Evolutionary conservation across 2,329 filamentous ascomycete species (phyloP), one percentile per base, ranked within the genome.

Genomic region (Ampelomyces quisqualis): DNA sequence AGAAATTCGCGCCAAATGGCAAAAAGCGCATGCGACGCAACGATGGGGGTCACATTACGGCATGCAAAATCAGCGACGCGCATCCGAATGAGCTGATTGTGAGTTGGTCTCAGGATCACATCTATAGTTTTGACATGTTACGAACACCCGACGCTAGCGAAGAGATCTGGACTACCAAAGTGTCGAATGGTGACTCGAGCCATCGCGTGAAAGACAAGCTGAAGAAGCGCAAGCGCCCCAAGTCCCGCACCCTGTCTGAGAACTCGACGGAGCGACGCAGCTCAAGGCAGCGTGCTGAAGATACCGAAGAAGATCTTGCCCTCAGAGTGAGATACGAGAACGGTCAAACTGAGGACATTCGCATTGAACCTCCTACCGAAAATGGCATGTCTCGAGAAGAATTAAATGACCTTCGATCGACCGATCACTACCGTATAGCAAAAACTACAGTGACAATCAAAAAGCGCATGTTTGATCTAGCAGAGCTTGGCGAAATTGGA

Each of bases 61-160:
- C 82, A 11, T 84, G 81, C 65, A 86, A 85, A 65, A 86, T 86
- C 55, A 84, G 81, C 51, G 80, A 85, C 65, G 80, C 79, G 7
- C 77, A 82, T 45, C 83, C 82, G 0, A 82, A 85, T 48, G 82
- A 86, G 55, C 77, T 86, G 55, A 67, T 86, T 10, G 82, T 80
- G 15, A 85, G 81, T 53, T 86, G 82, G 82, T 84, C 80, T 14
- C 80, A 79, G 15, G 81, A 84, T 47, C 75, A 80, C 47, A 81
- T 85, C 35, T 82, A 83, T 65, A 79, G 78, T 52, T 86, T 86
- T 55, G 81, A 86, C 55, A 72, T 86, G 11, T 67, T 82, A 29
- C 74, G 75, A 33, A 78, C 75, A 51, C 75, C 79, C 2, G 79
- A 82, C 66, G 76, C 75, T 6, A 65, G 68, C 41, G 77, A 80